A percentile compares a stretch with the other conserved stretches of the same genome.
Evolutionary conservation across 2,329 filamentous ascomycete species (phyloP).

Genomic region (Pyrenochaeta sp.): DNA sequence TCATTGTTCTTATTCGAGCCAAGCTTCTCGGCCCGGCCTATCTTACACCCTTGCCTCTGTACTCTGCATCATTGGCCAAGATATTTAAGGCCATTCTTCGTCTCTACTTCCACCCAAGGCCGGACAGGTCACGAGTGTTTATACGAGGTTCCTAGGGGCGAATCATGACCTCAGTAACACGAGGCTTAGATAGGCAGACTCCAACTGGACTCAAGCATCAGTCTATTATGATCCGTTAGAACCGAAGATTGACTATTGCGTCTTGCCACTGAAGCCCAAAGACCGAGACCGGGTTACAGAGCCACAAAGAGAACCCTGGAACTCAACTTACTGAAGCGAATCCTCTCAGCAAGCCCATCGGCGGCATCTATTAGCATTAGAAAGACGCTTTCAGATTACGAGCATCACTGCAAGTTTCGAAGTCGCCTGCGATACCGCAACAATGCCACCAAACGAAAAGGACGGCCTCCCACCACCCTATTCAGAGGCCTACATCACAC

Average conservation of each 20-base stretch:
- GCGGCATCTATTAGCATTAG: background rate
- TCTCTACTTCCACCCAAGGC: conserved; percentile 8
- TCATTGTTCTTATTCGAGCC: conserved; percentile 7
- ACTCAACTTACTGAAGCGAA: background rate
- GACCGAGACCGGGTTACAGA: background rate
- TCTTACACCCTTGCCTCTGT: background rate
- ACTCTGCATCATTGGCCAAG: conserved; percentile 13
- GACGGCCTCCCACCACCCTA: conserved; percentile 34
- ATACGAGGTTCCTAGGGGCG: background rate
- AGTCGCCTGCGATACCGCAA: background rate
- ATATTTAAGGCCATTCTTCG: background rate
- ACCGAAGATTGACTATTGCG: background rate
- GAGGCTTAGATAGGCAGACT: conserved; percentile 15
- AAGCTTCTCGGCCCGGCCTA: conserved; percentile 16
- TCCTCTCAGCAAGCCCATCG: background rate
- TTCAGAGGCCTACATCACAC: conserved; percentile 22
- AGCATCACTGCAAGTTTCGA: background rate
- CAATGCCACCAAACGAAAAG: conserved; percentile 20
- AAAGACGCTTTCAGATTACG: background rate
- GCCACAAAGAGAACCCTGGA: background rate
- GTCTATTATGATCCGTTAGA: conserved; percentile 8
- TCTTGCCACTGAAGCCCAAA: conserved; percentile 1
- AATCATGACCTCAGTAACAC: conserved; percentile 13
- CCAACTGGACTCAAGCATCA: conserved; percentile 1
- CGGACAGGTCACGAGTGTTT: conserved; percentile 14